Evolutionary conservation across 2,329 filamentous ascomycete genomes (phyloP), one percentile per base, ranked within the genome.

Genomic region (Penicillium italicum): DNA sequence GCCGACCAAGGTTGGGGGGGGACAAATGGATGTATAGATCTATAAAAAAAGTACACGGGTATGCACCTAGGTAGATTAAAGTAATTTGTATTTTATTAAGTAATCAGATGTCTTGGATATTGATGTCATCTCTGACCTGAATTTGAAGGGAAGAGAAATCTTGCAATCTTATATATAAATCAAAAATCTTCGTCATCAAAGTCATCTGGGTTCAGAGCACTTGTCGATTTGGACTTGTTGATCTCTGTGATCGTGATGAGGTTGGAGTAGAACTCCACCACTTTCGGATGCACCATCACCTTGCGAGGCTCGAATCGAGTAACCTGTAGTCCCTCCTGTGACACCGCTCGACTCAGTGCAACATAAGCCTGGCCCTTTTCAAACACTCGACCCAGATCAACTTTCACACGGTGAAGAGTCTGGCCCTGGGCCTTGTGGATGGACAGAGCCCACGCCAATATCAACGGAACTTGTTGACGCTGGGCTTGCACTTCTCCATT

Each of bases 361-460:
- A 99, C 94, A 69, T 99, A 99, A 6, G 94, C 94, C 73, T 99
- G 94, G 0, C 94, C 94, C 73, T 96, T 97, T 72, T 99, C 94
- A 66, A 99, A 99, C 1, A 96, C 90, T 59, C 85, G 88, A 30
- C 91, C 89, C 0, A 99, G 80, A 70, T 99, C 91, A 26, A 99
- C 94, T 69, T 96, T 96, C 57, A 99, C 94, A 48, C 93, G 83
- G 68, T 96, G 91, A 26, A 97, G 78, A 33, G 93, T 97, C 72
- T 97, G 93, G 1, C 93, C 93, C 71, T 97, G 93, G 0, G 94
- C 94, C 75, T 99, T 99, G 79, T 99, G 94, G 57, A 99, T 99
- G 1, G 91, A 96, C 20, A 99, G 77, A 2, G 94, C 94, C 94
- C 94, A 99, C 0, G 94, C 94, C 30, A 99, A 80, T 60, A 99